Conservation (phyloP, 1,284 basidiomycete genomes). For the Polyporus tsugae region DNA sequence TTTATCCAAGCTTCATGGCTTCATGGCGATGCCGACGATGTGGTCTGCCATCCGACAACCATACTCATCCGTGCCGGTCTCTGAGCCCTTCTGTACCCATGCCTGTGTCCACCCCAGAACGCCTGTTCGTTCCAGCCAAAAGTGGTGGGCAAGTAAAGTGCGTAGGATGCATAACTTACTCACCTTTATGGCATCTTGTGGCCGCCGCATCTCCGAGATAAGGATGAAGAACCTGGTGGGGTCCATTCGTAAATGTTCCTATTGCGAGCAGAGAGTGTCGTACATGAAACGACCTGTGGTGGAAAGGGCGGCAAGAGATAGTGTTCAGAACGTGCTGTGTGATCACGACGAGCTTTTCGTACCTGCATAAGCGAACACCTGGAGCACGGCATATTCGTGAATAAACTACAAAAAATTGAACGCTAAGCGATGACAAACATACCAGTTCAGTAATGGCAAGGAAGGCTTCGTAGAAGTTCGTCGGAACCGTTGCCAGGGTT, state of each 20-base stretch:
- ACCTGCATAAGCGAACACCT: conserved; percentile 67
- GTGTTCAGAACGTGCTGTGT: background rate
- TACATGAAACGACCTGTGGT: conserved; percentile 61
- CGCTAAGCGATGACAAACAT: conserved; percentile 24
- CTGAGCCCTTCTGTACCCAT: conserved; percentile 32
- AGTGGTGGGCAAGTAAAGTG: too few species aligned
- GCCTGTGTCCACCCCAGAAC: conserved; percentile 18
- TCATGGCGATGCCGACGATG: conserved; percentile 28
- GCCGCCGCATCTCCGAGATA: conserved; percentile 62
- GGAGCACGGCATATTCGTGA: background rate
- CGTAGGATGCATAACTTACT: background rate
- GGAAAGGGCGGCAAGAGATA: background rate
- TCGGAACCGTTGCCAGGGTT: conserved; percentile 53
- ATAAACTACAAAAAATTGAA: background rate
- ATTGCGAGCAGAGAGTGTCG: conserved; percentile 18
- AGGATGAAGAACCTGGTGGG: conserved; percentile 58
- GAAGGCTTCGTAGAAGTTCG: conserved; percentile 59
- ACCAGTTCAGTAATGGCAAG: conserved; percentile 63
- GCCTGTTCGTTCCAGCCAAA: conserved; percentile 43
- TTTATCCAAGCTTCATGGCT: background rate
- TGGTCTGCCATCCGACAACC: conserved; percentile 33
- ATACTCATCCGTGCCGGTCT: conserved; percentile 25
- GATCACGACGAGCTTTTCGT: conserved; percentile 19
- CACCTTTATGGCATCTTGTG: conserved; percentile 65
- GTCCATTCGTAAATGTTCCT: background rate